A percentile compares a stretch with the other conserved stretches of the same genome.
phyloP scores from a whole-genome alignment of 2,329 filamentous ascomycete genomes.

The Pseudonectria buxi region DNA sequence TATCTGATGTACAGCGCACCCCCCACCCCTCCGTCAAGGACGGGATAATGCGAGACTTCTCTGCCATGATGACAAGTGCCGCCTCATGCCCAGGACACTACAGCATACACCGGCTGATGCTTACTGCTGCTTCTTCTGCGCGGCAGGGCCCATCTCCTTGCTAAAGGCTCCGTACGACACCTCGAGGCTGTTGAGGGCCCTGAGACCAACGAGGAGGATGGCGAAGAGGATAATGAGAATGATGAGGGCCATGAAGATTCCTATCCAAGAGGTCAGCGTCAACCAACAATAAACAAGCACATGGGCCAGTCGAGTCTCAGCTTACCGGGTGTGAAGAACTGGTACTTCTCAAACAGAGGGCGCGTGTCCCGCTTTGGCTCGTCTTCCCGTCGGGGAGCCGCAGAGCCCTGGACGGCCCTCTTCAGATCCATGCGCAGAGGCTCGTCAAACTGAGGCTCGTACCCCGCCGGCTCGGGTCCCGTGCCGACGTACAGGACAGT shows the following conservation, averaged over 20 bases:
- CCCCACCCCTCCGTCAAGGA: conserved; percentile 2
- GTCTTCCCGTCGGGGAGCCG: conserved; percentile 32
- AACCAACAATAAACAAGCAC: not conserved
- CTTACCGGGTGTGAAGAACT: conserved; percentile 83
- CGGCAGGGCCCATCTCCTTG: conserved; percentile 86
- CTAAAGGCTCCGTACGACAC: conserved; percentile 94
- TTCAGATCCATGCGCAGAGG: conserved; percentile 67
- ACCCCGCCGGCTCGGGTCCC: conserved; percentile 45
- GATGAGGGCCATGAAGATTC: conserved; percentile 81
- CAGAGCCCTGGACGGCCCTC: conserved; percentile 40
- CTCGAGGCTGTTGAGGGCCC: conserved; percentile 70
- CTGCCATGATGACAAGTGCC: conserved; percentile 9
- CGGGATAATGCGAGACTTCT: not conserved
- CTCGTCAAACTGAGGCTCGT: conserved; percentile 59
- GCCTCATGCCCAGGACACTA: not conserved
- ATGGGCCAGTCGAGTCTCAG: not conserved
- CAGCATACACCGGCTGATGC: not conserved
- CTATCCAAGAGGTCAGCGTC: conserved; percentile 36
- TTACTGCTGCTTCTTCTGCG: conserved; percentile 66
- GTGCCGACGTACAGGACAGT: conserved; percentile 72
- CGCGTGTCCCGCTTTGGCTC: conserved; percentile 34
- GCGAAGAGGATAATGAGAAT: conserved; percentile 63
- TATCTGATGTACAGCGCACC: conserved; percentile 23
- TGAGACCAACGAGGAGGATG: conserved; percentile 73
- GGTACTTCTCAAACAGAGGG: conserved; percentile 82